A percentile compares a stretch with the other conserved stretches of the same genome.
Conservation (phyloP, 441 rosid genomes). For the Hura crepitans region DNA sequence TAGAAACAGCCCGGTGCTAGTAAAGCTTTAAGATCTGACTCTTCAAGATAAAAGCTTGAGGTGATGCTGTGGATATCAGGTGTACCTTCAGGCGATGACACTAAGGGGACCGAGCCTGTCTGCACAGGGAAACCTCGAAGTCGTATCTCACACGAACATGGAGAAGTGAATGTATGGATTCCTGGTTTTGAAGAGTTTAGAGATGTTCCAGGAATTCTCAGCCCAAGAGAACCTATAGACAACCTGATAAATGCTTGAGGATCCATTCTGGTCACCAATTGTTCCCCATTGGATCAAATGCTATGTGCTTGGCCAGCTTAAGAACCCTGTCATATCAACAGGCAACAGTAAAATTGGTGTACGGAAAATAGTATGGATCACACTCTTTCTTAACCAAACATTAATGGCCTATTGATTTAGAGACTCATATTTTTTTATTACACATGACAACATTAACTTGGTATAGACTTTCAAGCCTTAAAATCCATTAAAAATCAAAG, state of each 20-base stretch:
- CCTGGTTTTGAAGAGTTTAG: conserved; percentile 41
- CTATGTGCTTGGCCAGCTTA: conserved; percentile 31
- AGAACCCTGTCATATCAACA: conserved; percentile 27
- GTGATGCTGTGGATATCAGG: conserved; percentile 71
- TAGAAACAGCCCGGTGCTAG: conserved; percentile 75
- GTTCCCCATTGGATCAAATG: conserved; percentile 46
- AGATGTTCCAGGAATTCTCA: conserved; percentile 55
- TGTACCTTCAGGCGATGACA: conserved; percentile 63
- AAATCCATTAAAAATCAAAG: neutral
- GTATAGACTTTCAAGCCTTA: neutral
- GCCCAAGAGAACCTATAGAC: conserved; percentile 77
- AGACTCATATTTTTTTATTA: neutral
- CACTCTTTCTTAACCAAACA: neutral
- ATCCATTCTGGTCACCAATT: conserved; percentile 67
- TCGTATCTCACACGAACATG: conserved; percentile 74
- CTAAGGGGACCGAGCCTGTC: conserved; percentile 59
- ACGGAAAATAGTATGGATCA: neutral
- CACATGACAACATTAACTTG: neutral
- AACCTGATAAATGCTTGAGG: conserved; percentile 92
- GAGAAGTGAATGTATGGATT: conserved; percentile 45
- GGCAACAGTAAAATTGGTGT: neutral
- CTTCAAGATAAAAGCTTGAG: conserved; percentile 83
- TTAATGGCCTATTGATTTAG: neutral
- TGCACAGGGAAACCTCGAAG: conserved; percentile 89
- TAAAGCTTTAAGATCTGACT: conserved; percentile 75